Conservation (phyloP, 805 yeast species). For the Candida coquimbonensis region DNA sequence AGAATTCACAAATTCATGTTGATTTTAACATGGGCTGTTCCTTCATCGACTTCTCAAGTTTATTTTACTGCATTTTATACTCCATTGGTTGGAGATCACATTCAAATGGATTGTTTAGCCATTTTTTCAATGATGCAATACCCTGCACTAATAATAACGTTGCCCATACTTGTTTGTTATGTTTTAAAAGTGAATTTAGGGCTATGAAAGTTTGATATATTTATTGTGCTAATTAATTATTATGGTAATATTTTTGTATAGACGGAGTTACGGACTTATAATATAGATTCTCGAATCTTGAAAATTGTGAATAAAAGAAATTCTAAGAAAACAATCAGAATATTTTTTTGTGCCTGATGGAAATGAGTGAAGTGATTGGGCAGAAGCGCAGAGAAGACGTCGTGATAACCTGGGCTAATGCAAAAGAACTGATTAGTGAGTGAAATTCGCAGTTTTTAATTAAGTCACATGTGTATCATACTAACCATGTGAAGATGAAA, state of each 20-base stretch:
- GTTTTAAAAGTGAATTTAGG: constrained; percentile 13
- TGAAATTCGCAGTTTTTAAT: not conserved
- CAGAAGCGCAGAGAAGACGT: not conserved
- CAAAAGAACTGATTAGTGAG: constrained; percentile 10
- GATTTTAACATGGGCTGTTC: constrained; percentile 70
- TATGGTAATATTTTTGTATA: too few species aligned
- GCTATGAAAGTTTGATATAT: not conserved
- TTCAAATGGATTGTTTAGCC: constrained; percentile 80
- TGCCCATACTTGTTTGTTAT: constrained; percentile 52
- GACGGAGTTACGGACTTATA: not conserved
- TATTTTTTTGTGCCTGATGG: too few species aligned
- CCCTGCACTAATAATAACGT: constrained; percentile 52
- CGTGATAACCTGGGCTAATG: constrained; percentile 10
- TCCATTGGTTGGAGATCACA: constrained; percentile 46
- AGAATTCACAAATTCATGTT: constrained; percentile 63
- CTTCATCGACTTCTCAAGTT: constrained; percentile 83
- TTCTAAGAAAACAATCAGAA: too few species aligned
- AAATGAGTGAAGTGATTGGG: too few species aligned
- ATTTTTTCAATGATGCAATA: constrained; percentile 70
- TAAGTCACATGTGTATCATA: not conserved
- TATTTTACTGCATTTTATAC: constrained; percentile 86
- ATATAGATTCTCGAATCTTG: not conserved
- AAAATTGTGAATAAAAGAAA: not conserved
- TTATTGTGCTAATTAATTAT: not conserved
- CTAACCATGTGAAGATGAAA: not conserved